phyloP scores from a whole-genome alignment of 2,329 filamentous ascomycete species.

The Fusarium transvaalense region DNA sequence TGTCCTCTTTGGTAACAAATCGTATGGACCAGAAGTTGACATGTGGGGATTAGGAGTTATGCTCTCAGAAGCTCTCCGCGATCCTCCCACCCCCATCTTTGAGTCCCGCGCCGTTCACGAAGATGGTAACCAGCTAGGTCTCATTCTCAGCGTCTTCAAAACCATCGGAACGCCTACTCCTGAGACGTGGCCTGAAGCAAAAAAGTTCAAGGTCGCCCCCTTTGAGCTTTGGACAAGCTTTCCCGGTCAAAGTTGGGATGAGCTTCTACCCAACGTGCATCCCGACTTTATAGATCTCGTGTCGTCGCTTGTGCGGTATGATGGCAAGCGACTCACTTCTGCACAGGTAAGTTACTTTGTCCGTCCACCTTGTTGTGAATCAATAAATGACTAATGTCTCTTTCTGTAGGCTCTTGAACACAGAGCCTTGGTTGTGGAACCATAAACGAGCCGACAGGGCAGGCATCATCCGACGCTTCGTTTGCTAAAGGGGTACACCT shows the following conservation, averaged over 20 bases:
- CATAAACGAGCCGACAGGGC: not conserved
- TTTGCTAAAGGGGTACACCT: not conserved
- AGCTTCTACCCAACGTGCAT: conserved; percentile 73
- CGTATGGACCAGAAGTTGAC: conserved; percentile 80
- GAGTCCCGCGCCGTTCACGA: conserved; percentile 79
- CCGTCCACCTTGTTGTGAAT: too few relatives aligned
- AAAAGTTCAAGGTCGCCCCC: conserved; percentile 75
- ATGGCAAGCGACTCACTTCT: conserved; percentile 77
- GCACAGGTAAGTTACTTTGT: conserved; percentile 52
- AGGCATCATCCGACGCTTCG: not conserved
- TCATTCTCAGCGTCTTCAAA: conserved; percentile 93
- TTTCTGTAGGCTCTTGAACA: conserved; percentile 45
- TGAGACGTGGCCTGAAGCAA: conserved; percentile 86
- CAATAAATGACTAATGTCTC: conserved; percentile 12
- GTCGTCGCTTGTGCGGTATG: conserved; percentile 76
- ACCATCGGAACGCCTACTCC: conserved; percentile 87
- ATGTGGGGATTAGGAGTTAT: conserved; percentile 92
- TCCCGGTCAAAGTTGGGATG: conserved; percentile 73
- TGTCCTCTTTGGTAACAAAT: conserved; percentile 83
- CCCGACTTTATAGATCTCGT: conserved; percentile 74
- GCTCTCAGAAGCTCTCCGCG: conserved; percentile 78
- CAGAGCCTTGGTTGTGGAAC: conserved; percentile 16
- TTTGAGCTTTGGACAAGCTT: conserved; percentile 92
- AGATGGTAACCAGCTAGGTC: conserved; percentile 88
- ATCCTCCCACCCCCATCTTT: conserved; percentile 75